These are phyloP conservation scores for Colletotrichum sp. DNA, from an alignment of 2,329 filamentous ascomycete genomes.

Conservation along the genomic window DNA sequence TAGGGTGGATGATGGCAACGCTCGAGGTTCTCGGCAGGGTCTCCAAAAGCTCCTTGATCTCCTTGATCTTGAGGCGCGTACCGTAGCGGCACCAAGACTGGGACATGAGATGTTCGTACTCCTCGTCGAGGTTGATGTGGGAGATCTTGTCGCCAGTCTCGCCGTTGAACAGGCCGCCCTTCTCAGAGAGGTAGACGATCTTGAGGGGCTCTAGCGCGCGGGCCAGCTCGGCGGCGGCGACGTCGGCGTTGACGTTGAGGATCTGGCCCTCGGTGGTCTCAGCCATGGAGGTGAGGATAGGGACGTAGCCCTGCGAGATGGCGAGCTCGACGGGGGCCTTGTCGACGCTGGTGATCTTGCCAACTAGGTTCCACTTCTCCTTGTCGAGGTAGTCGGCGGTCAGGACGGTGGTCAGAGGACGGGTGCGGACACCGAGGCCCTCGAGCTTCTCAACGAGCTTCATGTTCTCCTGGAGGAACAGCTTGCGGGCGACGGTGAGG, in stretches of 20 bases:
- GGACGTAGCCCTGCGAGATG: conserved; percentile 89
- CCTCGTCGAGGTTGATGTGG: conserved; percentile 95
- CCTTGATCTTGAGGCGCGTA: conserved; percentile 94
- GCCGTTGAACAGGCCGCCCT: conserved; percentile 93
- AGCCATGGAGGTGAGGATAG: conserved; percentile 95
- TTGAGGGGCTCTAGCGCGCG: conserved; percentile 90
- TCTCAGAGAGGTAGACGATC: conserved; percentile 98
- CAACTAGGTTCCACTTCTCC: conserved; percentile 94
- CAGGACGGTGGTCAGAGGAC: conserved; percentile 91
- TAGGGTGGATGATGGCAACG: conserved; percentile 96
- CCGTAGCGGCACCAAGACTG: conserved; percentile 96
- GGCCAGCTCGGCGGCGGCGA: conserved; percentile 91
- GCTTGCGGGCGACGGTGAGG: conserved; percentile 84
- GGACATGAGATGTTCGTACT: conserved; percentile 90
- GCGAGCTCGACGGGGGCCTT: conserved; percentile 89
- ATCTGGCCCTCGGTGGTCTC: conserved; percentile 91
- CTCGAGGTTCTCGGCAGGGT: conserved; percentile 89
- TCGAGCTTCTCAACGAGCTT: conserved; percentile 91
- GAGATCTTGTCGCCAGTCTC: conserved; percentile 96
- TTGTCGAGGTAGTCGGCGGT: conserved; percentile 94
- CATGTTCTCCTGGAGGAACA: conserved; percentile 95
- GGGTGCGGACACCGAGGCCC: conserved; percentile 84
- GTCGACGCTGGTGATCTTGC: conserved; percentile 93
- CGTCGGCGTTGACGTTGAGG: conserved; percentile 97
- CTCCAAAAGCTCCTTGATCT: conserved; percentile 93